Evolutionary conservation across 345 rosid species (phyloP).

Genomic region (Gossypium bickii): DNA sequence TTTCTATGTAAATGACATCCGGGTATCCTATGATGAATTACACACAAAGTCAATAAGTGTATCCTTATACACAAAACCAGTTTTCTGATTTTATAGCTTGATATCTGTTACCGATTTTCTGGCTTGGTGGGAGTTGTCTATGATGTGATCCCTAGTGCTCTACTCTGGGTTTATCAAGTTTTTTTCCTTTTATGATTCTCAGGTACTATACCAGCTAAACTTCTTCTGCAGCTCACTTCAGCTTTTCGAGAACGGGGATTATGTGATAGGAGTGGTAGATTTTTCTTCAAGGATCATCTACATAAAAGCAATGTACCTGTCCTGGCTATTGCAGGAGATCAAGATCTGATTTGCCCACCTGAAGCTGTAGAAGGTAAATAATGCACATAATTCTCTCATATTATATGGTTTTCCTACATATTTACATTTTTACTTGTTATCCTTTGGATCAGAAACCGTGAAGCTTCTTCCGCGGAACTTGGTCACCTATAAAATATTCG

Average conservation of each 20-base stretch:
- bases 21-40: not conserved
- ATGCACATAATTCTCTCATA: not conserved
- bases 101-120: not conserved
- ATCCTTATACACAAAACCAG: not conserved
- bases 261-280: conserved; percentile 69
- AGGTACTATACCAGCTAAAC: conserved; percentile 95
- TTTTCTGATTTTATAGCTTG: not conserved
- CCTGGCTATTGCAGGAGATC: conserved; percentile 87
- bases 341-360: conserved; percentile 89
- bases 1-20: not conserved
- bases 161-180: not conserved
- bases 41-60: not conserved
- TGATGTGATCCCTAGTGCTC: not conserved
- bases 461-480: conserved; percentile 49
- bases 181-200: conserved; percentile 14
- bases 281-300: conserved; percentile 69
- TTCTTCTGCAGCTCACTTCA: conserved; percentile 83
- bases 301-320: conserved; percentile 55
- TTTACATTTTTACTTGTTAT: conserved; percentile 10
- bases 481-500: conserved; percentile 52
- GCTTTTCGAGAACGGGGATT: conserved; percentile 83
- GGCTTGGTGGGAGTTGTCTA: not conserved
- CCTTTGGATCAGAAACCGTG: conserved; percentile 44
- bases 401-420: not conserved
- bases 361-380: conserved; percentile 82